phyloP scores from a whole-genome alignment of 1,284 basidiomycete species.

The Marasmius sp. region DNA sequence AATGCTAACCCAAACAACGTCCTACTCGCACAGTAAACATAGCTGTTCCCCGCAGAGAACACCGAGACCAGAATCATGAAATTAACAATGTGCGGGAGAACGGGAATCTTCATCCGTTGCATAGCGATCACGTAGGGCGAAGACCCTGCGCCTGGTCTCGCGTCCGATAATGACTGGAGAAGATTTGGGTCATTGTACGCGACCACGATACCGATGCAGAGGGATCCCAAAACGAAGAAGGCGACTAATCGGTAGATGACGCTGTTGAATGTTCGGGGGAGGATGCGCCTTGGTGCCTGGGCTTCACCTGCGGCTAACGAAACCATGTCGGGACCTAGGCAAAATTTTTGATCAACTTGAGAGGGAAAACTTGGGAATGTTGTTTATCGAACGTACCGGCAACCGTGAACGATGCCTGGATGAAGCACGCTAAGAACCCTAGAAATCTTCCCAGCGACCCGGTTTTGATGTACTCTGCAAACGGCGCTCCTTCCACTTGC shows the following conservation, averaged over 20 bases:
- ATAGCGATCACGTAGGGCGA: conserved; percentile 82
- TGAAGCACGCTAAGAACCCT: conserved; percentile 42
- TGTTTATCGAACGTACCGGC: conserved; percentile 24
- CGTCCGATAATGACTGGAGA: background rate
- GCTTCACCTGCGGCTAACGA: background rate
- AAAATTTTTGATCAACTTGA: background rate
- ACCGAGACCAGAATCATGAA: conserved; percentile 63
- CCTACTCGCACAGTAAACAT: conserved; percentile 74
- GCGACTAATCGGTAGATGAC: background rate
- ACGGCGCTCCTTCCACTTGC: conserved; percentile 28
- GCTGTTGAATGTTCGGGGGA: background rate
- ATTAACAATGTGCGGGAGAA: conserved; percentile 67
- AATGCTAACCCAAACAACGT: conserved; percentile 72
- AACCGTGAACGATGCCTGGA: conserved; percentile 47
- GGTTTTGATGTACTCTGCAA: conserved; percentile 2
- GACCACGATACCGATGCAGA: background rate
- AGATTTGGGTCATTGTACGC: background rate
- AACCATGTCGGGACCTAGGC: background rate
- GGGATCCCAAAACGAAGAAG: background rate
- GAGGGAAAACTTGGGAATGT: background rate
- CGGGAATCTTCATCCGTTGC: conserved; percentile 53
- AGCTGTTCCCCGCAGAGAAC: conserved; percentile 77
- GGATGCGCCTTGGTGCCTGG: background rate
- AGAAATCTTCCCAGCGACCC: background rate
- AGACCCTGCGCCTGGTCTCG: conserved; percentile 52